Evolutionary conservation across 345 rosid genomes (phyloP), one percentile per base, ranked within the genome.

Genomic region (Laguncularia racemosa): DNA sequence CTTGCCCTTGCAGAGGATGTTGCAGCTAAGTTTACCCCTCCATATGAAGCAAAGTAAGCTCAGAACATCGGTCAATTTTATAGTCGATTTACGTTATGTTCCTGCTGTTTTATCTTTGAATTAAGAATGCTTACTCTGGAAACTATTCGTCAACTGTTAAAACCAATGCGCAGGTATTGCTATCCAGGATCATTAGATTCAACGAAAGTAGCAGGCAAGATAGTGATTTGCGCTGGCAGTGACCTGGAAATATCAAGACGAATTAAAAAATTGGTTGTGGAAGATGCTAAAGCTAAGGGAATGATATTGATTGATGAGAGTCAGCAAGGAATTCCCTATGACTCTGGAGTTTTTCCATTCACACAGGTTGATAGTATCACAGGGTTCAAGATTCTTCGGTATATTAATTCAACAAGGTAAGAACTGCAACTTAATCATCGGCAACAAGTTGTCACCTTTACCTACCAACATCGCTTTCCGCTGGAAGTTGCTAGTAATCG

Each of bases 231-330:
- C 56, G 16, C 76, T 20, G 79, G 67, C 56, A 62, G 58, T 53
- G 77, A 69, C 47, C 53, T 57, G 16, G 51, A 50, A 16, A 20
- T 68, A 38, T 21, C 95, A 4, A 75, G 73, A 48, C 53, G 46
- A 62, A 69, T 74, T 16, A 75, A 74, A 73, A 84, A 75, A 74
- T 46, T 78, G 23, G 89, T 89, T 17, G 81, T 71, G 4, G 80
- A 85, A 70, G 96, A 86, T 68, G 84, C 81, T 14, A 55, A 66
- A 63, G 81, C 82, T 17, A 75, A 72, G 50, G 96, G 96, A 43
- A 18, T 89, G 77, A 80, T 89, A 57, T 53, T 89, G 70, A 62
- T 85, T 46, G 57, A 67, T 58, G 71, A 66, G 26, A 66, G 65
- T n/a, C 67, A 56, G 28, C 66, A 62, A 58, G 73, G 64, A n/a